These are phyloP conservation scores for Annulohypoxylon bovei DNA, from an alignment of 495 filamentous ascomycete species.

Conservation along the genomic window DNA sequence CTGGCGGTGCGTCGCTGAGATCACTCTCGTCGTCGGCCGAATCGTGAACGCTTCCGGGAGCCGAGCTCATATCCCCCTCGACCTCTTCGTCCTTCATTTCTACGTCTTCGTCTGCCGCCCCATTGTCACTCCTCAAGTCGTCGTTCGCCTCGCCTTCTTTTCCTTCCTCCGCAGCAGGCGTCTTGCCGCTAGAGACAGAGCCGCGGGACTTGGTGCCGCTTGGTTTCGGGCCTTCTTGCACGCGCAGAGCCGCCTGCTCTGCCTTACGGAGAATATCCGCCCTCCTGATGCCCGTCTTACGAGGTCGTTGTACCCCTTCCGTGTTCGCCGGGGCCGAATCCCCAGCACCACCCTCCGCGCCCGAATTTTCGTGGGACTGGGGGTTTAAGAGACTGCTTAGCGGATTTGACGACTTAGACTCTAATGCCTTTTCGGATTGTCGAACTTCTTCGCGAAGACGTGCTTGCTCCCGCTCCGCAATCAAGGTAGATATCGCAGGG, in stretches of 20 bases:
- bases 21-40: constrained; percentile 85
- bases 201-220: constrained; percentile 50
- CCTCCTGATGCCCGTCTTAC: constrained; percentile 52
- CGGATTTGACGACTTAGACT: constrained; percentile 38
- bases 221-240: constrained; percentile 54
- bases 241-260: constrained; percentile 57
- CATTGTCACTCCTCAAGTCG: constrained; percentile 28
- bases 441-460: constrained; percentile 40
- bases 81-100: constrained; percentile 46
- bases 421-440: constrained; percentile 25
- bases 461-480: constrained; percentile 46
- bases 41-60: constrained; percentile 72
- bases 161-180: constrained; percentile 43
- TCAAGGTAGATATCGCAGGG: constrained; percentile 36
- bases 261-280: constrained; percentile 61
- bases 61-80: constrained; percentile 50
- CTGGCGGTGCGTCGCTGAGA: constrained; percentile 70
- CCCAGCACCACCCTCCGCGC: constrained; percentile 38
- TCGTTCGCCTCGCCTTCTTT: constrained; percentile 47
- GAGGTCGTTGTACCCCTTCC: constrained; percentile 46
- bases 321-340: constrained; percentile 37
- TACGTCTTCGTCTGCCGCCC: constrained; percentile 28
- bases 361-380: constrained; percentile 45
- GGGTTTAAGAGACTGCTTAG: constrained; percentile 46
- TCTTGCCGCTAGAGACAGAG: constrained; percentile 54